A percentile compares a stretch with the other conserved stretches of the same genome.
Conservation (phyloP, 352 stramenopile genomes). For the Phytophthora fragariae region DNA sequence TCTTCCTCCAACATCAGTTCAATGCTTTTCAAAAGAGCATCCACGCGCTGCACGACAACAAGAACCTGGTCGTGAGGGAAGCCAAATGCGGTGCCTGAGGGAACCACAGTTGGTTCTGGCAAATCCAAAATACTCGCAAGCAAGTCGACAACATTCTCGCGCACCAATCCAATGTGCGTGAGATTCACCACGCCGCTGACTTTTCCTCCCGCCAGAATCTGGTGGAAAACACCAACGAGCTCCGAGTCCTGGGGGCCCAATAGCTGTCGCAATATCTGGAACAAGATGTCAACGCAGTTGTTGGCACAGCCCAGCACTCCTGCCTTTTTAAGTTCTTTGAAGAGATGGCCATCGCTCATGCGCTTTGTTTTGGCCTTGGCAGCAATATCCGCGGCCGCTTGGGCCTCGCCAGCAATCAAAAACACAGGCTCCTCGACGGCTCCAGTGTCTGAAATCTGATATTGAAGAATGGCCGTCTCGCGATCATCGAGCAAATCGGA, state of each 20-base stretch:
- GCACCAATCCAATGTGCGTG: constrained; percentile 75
- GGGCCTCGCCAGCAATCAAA: constrained; percentile 84
- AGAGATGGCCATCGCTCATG: constrained; percentile 63
- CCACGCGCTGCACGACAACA: constrained; percentile 78
- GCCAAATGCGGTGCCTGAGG: constrained; percentile 54
- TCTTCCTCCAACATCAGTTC: constrained; percentile 89
- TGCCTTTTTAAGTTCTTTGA: constrained; percentile 81
- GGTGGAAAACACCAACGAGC: constrained; percentile 70
- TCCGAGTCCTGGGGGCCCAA: constrained; percentile 75
- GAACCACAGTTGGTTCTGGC: constrained; percentile 74
- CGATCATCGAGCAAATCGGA: constrained; percentile 89
- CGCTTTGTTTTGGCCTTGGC: constrained; percentile 64
- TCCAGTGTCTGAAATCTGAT: constrained; percentile 87
- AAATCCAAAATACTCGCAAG: constrained; percentile 87
- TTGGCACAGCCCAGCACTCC: constrained; percentile 74
- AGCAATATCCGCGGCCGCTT: constrained; percentile 73
- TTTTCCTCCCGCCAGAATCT: constrained; percentile 63
- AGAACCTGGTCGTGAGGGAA: constrained; percentile 82
- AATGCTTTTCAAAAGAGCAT: constrained; percentile 82
- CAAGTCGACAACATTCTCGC: constrained; percentile 87
- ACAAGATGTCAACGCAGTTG: constrained; percentile 83
- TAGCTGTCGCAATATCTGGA: constrained; percentile 84
- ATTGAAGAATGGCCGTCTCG: constrained; percentile 89
- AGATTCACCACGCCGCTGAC: constrained; percentile 73
- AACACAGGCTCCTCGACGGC: constrained; percentile 88